Percentiles rank a stretch among this genome's conserved stretches.
These are phyloP conservation scores for Lactarius tabidus DNA, from an alignment of 768 basidiomycete species.

Conservation along the genomic window DNA sequence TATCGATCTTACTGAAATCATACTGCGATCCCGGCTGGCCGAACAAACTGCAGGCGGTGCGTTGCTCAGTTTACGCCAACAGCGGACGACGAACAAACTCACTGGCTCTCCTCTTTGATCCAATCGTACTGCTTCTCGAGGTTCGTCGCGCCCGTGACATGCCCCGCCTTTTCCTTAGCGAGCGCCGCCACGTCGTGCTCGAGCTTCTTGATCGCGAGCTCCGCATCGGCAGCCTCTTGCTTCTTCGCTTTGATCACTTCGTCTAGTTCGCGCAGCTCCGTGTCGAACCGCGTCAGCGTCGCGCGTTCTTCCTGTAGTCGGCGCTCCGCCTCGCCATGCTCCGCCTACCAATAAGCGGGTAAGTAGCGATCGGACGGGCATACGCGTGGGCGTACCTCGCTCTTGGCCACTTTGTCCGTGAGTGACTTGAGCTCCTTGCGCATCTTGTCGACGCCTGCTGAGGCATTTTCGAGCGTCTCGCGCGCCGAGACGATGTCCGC, in stretches of 20 bases:
- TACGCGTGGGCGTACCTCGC: slow-evolving; percentile 1
- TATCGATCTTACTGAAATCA: slow-evolving; percentile 68
- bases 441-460: slow-evolving; percentile 17
- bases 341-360: slow-evolving; percentile 36
- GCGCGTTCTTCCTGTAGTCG: slow-evolving; percentile 83
- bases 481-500: slow-evolving; percentile 49
- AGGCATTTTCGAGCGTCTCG: slow-evolving; percentile 5
- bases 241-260: slow-evolving; percentile 79
- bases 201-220: slow-evolving; percentile 58
- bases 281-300: slow-evolving; percentile 82
- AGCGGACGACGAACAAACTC: slow-evolving; percentile 33
- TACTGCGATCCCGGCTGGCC: slow-evolving; percentile 78
- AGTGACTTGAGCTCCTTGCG: slow-evolving; percentile 19
- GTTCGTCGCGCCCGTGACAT: slow-evolving; percentile 47
- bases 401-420: slow-evolving; percentile 5
- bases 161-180: slow-evolving; percentile 59
- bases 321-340: slow-evolving; percentile 60
- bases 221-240: slow-evolving; percentile 59
- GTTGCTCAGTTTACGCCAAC: background rate
- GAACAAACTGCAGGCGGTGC: slow-evolving; percentile 44
- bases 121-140: slow-evolving; percentile 85
- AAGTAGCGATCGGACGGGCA: background rate
- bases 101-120: slow-evolving; percentile 89
- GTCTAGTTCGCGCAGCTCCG: slow-evolving; percentile 82
- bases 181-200: slow-evolving; percentile 65